Percentiles rank a stretch among this genome's conserved stretches.
Evolutionary conservation across 441 rosid genomes (phyloP).

Genomic region (Gossypium gossypioides): DNA sequence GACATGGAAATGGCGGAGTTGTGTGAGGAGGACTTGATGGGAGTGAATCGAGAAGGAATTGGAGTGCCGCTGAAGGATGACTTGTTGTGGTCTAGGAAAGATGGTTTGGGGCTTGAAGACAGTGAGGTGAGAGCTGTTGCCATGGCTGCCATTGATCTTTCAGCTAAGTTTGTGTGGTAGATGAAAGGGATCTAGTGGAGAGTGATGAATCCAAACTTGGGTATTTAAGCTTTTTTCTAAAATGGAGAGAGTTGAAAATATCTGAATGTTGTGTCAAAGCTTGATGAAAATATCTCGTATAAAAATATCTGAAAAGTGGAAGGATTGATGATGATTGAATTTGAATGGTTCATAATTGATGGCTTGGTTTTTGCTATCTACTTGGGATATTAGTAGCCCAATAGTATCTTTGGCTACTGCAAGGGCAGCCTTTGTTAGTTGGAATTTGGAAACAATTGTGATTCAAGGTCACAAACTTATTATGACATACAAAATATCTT

Average conservation of each 20-base stretch:
- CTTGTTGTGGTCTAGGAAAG: slow-evolving; percentile 18
- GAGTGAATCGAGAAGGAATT: slow-evolving; percentile 13
- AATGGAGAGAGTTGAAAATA: not conserved
- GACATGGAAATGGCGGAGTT: slow-evolving; percentile 18
- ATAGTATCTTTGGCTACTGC: not conserved
- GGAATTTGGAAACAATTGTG: too few relatives aligned
- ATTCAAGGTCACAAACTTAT: too few relatives aligned
- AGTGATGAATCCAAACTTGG: not conserved
- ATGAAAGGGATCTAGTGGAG: not conserved
- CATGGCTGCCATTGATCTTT: slow-evolving; percentile 19
- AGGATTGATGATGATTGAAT: slow-evolving; percentile 12
- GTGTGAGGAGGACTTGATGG: slow-evolving; percentile 11
- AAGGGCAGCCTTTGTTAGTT: not conserved
- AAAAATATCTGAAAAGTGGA: not conserved
- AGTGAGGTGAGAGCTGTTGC: slow-evolving; percentile 21
- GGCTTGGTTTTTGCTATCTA: not conserved
- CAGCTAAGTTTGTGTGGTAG: not conserved
- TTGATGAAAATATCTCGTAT: slow-evolving; percentile 8
- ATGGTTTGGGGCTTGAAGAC: slow-evolving; percentile 16
- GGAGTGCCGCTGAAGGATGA: slow-evolving; percentile 20
- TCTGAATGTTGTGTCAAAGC: not conserved
- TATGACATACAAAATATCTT: too few relatives aligned
- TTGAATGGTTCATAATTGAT: slow-evolving; percentile 12
- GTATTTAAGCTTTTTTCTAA: not conserved
- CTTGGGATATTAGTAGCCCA: not conserved